Evolutionary conservation across 257 asterid genomes (phyloP).

Genomic region (Handroanthus guayacan): DNA sequence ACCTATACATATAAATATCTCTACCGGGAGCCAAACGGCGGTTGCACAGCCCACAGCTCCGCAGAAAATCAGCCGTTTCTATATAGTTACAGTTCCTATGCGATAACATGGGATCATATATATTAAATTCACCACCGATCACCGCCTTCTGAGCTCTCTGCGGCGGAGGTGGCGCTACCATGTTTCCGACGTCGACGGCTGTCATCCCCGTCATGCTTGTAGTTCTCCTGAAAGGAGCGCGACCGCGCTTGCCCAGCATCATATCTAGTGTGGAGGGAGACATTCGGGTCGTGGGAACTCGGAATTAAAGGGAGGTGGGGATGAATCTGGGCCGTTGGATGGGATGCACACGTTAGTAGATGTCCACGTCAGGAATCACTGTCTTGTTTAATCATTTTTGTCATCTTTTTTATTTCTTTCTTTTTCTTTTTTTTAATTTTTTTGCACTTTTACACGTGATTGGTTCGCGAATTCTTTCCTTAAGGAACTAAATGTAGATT

Average conservation of each 20-base stretch:
- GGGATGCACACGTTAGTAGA: not conserved
- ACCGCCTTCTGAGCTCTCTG: not conserved
- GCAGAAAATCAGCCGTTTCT: slow-evolving; percentile 39
- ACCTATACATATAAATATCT: slow-evolving; percentile 59
- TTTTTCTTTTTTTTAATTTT: not conserved
- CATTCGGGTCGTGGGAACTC: not conserved
- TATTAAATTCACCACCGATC: slow-evolving; percentile 8
- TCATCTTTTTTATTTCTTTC: not conserved
- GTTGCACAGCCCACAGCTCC: slow-evolving; percentile 48
- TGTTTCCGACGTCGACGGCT: slow-evolving; percentile 28
- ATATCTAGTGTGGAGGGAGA: not conserved
- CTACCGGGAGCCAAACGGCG: slow-evolving; percentile 45
- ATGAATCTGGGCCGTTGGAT: slow-evolving; percentile 4
- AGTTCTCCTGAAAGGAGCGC: too few relatives aligned
- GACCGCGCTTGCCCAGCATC: not conserved
- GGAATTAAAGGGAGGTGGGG: not conserved
- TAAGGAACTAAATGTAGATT: too few relatives aligned
- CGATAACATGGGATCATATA: slow-evolving; percentile 26
- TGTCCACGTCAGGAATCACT: slow-evolving; percentile 5
- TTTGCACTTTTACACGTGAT: too few relatives aligned
- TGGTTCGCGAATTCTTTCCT: too few relatives aligned
- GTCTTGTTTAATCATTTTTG: not conserved
- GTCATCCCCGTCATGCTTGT: slow-evolving; percentile 15
- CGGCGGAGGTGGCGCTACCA: slow-evolving; percentile 5
- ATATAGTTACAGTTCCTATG: slow-evolving; percentile 39